Base-by-base conservation (phyloP, 177 flowering plant genomes). In the Telopea speciosissima region DNA sequence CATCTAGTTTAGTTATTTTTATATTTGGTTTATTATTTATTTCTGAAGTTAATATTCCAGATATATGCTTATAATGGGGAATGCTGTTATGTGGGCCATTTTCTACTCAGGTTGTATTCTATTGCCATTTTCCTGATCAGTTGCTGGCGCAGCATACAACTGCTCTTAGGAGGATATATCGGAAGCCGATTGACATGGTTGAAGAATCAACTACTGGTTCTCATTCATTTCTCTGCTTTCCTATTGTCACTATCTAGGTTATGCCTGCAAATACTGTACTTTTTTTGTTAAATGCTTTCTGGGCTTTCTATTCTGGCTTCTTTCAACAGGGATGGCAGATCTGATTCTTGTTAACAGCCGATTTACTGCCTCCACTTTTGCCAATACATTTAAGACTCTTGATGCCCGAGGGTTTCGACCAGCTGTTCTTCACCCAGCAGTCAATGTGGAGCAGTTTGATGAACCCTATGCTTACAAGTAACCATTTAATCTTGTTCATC, bases 51-150 rank as follows among this genome's bases (percentile, higher is more conserved):
- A 16, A 42, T n/a, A 44, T 62, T 62, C 22, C 59, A 1, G 63
- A 21, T 8, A 14, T n/a, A 36, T 64, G 60, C 68, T 24, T 9
- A n/a, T 36, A 33, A 36, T 10, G 19, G 36, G 16, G 3, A 56
- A 3, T 21, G 31, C 36, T 33, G 49, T 68, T 72, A 68, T 36
- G 11, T 11, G 17, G 1, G n/a, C 24, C 8, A 16, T 31, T 56
- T 25, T 72, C 31, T 66, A 52, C 77, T 42, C 81, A 95, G 97
- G 92, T 95, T 71, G 85, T 90, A 59, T 95, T 95, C 74, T 95
- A 93, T 77, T 95, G 98, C 76, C 99, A 95, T 84, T 95, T 95
- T 81, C 98, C 96, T 1, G 98, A 95, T 82, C 70, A 88, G 75
- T 83, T 95, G 71, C 85, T 93, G 65, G 98, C 98, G 70, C 85